phyloP scores from a whole-genome alignment of 805 yeast genomes.

The Metschnikowia chrysomelidarum region DNA sequence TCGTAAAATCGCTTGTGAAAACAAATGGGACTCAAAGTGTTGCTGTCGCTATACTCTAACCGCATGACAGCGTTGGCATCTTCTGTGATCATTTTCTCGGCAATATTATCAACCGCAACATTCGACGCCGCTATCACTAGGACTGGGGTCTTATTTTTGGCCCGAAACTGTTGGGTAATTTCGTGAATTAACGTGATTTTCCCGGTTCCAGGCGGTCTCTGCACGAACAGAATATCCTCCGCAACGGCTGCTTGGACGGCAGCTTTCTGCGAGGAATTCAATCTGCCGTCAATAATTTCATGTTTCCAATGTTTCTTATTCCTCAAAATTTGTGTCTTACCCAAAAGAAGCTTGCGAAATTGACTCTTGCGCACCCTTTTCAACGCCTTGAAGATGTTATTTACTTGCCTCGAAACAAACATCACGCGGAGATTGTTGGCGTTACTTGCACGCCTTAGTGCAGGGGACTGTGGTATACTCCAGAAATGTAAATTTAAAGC shows the following conservation, averaged over 20 bases:
- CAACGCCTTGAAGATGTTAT: too few relatives aligned
- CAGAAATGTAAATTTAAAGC: too few relatives aligned
- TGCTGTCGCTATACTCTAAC: not conserved
- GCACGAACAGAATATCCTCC: conserved; percentile 29
- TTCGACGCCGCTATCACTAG: conserved; percentile 95
- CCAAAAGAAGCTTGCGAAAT: too few relatives aligned
- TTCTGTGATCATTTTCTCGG: conserved; percentile 71
- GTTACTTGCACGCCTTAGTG: too few relatives aligned
- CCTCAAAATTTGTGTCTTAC: too few relatives aligned
- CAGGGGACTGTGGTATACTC: too few relatives aligned
- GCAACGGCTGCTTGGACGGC: conserved; percentile 50
- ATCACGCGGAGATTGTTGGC: too few relatives aligned
- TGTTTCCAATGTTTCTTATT: too few relatives aligned
- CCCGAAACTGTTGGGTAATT: conserved; percentile 70
- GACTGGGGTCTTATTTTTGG: conserved; percentile 58
- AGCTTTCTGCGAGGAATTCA: conserved; percentile 73
- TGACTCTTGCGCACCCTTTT: too few relatives aligned
- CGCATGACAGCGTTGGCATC: conserved; percentile 71
- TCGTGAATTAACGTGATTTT: conserved; percentile 94
- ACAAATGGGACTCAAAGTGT: not conserved
- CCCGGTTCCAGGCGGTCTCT: conserved; percentile 94
- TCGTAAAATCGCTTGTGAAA: conserved; percentile 3
- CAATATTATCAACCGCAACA: conserved; percentile 90
- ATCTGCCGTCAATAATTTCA: too few relatives aligned
- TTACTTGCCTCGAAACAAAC: too few relatives aligned